Conservation (phyloP, 2,329 filamentous ascomycete species). For the Aspergillus fischeri region DNA sequence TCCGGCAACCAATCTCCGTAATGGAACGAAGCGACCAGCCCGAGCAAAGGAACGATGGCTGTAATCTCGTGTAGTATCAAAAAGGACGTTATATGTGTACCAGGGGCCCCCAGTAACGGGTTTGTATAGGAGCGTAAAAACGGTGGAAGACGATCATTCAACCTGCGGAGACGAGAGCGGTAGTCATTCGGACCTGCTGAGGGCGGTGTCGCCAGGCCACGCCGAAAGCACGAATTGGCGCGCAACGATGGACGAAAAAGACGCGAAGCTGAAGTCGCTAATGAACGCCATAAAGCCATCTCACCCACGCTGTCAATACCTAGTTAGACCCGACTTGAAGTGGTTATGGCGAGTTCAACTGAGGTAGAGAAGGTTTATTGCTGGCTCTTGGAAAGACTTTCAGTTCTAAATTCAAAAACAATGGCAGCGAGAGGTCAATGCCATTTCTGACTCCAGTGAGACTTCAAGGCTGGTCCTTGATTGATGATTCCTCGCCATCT, state of each 20-base stretch:
- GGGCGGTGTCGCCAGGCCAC: constrained; percentile 20
- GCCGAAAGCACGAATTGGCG: constrained; percentile 12
- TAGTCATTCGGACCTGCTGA: constrained; percentile 18
- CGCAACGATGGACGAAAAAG: constrained; percentile 10
- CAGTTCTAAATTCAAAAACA: not conserved
- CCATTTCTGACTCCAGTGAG: not conserved
- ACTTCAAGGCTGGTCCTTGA: not conserved
- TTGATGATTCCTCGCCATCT: not conserved
- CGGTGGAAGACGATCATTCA: constrained; percentile 54
- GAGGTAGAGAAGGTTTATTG: not conserved
- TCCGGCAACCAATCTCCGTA: constrained; percentile 70
- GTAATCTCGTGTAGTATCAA: constrained; percentile 89
- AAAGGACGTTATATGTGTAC: constrained; percentile 81
- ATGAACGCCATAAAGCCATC: constrained; percentile 10
- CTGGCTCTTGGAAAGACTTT: not conserved
- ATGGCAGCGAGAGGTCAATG: not conserved
- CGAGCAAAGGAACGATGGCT: constrained; percentile 73
- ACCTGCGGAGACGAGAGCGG: constrained; percentile 29
- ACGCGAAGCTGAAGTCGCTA: constrained; percentile 10
- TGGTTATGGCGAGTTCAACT: not conserved
- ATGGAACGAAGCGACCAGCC: constrained; percentile 73
- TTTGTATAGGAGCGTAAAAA: constrained; percentile 66
- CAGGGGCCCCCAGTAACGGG: constrained; percentile 68
- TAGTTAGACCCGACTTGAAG: not conserved
- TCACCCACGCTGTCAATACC: not conserved